phyloP scores from a whole-genome alignment of 306 rosid species.

The Prunus mume region DNA sequence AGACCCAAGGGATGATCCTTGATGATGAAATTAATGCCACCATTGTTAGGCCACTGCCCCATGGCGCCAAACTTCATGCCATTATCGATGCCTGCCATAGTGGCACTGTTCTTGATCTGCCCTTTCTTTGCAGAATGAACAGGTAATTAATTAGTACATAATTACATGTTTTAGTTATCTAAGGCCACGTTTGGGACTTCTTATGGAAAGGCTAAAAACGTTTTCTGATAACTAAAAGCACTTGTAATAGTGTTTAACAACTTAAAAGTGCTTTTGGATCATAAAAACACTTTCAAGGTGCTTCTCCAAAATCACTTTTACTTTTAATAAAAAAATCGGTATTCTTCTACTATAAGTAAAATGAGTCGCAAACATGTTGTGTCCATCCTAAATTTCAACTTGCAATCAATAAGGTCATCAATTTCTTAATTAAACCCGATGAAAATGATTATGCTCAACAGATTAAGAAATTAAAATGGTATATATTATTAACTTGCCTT shows the following conservation, averaged over 20 bases:
- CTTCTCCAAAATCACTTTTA: too few relatives aligned
- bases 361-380: too few relatives aligned
- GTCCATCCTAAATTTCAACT: too few relatives aligned
- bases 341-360: too few relatives aligned
- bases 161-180: not conserved
- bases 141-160: slow-evolving; percentile 21
- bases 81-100: slow-evolving; percentile 56
- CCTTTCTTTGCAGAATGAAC: slow-evolving; percentile 52
- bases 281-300: too few relatives aligned
- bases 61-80: slow-evolving; percentile 61
- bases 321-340: too few relatives aligned
- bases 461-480: not conserved
- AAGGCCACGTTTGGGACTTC: too few relatives aligned
- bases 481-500: not conserved
- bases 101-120: slow-evolving; percentile 61
- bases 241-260: too few relatives aligned
- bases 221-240: too few relatives aligned
- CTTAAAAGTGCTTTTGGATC: too few relatives aligned
- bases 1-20: slow-evolving; percentile 41
- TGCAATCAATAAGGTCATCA: not conserved
- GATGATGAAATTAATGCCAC: slow-evolving; percentile 67
- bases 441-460: too few relatives aligned
- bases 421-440: not conserved
- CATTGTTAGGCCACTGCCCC: slow-evolving; percentile 57
- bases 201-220: too few relatives aligned